Conservation (phyloP, 805 yeast species). For the Ogataea salicorniae region DNA sequence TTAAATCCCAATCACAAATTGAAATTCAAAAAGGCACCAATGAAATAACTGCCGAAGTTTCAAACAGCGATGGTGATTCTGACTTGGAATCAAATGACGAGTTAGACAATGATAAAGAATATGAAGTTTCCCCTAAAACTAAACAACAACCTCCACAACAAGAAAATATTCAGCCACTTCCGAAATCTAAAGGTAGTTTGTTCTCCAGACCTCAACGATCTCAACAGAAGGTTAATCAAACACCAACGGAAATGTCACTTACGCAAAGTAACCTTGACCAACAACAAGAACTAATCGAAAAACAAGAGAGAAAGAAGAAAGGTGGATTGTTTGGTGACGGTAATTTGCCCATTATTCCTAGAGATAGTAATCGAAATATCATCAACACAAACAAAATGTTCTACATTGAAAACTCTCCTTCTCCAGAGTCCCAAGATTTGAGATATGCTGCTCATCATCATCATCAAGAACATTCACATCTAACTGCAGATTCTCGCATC, state of each 20-base stretch:
- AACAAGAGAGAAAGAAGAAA: conserved; percentile 1
- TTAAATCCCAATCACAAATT: conserved; percentile 13
- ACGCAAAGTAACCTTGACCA: conserved; percentile 14
- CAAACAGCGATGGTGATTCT: conserved; percentile 20
- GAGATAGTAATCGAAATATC: not conserved
- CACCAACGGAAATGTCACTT: conserved; percentile 6
- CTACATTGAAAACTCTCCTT: conserved; percentile 29
- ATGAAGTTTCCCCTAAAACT: not conserved
- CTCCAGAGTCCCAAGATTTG: conserved; percentile 20
- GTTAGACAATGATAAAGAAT: not conserved
- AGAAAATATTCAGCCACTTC: too few species aligned
- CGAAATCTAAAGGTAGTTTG: too few species aligned
- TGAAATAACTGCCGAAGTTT: conserved; percentile 26
- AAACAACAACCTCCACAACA: too few species aligned
- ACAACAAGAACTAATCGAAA: conserved; percentile 11
- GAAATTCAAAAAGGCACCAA: conserved; percentile 16
- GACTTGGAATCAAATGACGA: conserved; percentile 11
- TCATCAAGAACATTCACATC: not conserved
- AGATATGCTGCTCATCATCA: not conserved
- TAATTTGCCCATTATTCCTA: not conserved
- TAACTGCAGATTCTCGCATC: not conserved
- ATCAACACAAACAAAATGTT: conserved; percentile 23
- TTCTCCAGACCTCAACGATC: not conserved
- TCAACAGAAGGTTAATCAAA: not conserved
- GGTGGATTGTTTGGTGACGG: not conserved